Base-by-base conservation (phyloP, 2,329 filamentous ascomycete genomes). In the Trichoderma brevicompactum region DNA sequence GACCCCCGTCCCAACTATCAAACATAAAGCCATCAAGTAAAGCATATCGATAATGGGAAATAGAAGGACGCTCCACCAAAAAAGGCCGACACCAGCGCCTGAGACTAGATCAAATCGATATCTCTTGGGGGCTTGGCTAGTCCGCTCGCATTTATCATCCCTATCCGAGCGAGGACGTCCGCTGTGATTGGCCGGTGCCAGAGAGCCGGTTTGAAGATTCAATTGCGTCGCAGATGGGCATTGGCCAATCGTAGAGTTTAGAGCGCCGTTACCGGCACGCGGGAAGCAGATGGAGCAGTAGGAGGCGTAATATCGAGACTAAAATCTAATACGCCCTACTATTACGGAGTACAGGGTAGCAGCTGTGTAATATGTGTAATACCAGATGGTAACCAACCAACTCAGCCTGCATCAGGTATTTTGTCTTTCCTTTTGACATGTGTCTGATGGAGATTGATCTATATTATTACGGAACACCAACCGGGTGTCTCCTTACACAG, bases 201-300 rank as follows among this genome's bases (percentile, higher is more conserved):
- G 28, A n/a, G 17, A 15, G n/a, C 34, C 54, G 48, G 55, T 66
- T 66, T 63, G 58, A 50, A 64, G 64, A 66, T 66, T 64, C 59
- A 64, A 66, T 66, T 66, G 64, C 59, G 64, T 66, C 59, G 59
- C 59, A 19, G 28, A 56, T 64, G 23, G 17, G 10, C 43, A 7
- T 32, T 34, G 59, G 5, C 64, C 64, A 66, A 66, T 66, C 49
- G 49, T 46, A 56, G 34, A 19, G 48, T 44, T 44, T 43, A 1
- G 17, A 38, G 41, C 19, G 59, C 59, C 59, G 59, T 62, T 46
- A 62, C 59, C 59, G 59, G 56, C 56, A 60, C 48, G 55, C 28
- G 40, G 41, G 41, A 46, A 34, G 46, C 46, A 49, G 19, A 32
- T 32, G 46, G n/a, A 23, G 44, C 19, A 48, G 44, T 19, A 17